These are phyloP conservation scores for Aspergillus panamensis DNA, from an alignment of 495 filamentous ascomycete genomes.

Conservation along the genomic window DNA sequence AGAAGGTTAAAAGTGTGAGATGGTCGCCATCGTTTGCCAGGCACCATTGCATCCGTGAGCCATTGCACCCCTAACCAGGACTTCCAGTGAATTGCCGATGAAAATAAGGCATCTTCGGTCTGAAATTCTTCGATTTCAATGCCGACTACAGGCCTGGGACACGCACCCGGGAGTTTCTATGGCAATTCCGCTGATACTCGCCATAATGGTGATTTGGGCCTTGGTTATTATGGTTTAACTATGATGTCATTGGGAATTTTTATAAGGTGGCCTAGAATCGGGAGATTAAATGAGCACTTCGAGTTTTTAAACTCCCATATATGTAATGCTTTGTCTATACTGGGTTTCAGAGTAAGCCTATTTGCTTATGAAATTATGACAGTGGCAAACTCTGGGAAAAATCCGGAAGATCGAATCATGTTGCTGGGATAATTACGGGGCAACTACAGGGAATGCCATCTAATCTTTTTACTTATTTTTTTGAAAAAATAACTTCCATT, in stretches of 20 bases:
- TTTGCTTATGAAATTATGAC: too few relatives aligned
- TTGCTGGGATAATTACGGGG: too few relatives aligned
- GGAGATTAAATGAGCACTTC: too few relatives aligned
- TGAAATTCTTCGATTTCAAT: slow-evolving; percentile 32
- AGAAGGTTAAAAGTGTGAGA: slow-evolving; percentile 27
- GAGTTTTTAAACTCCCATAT: too few relatives aligned
- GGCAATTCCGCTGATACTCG: slow-evolving; percentile 29
- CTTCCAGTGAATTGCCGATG: not conserved
- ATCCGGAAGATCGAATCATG: too few relatives aligned
- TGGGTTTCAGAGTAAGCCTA: too few relatives aligned
- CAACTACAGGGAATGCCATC: too few relatives aligned
- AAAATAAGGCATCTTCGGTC: slow-evolving; percentile 30
- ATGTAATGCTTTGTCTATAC: too few relatives aligned
- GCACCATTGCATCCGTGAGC: slow-evolving; percentile 36
- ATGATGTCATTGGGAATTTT: not conserved
- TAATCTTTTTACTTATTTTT: too few relatives aligned
- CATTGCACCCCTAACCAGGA: not conserved
- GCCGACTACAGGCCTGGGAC: slow-evolving; percentile 1
- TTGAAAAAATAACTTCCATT: too few relatives aligned
- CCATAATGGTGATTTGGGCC: slow-evolving; percentile 22
- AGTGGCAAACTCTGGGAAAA: too few relatives aligned
- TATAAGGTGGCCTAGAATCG: too few relatives aligned
- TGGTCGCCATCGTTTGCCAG: slow-evolving; percentile 35
- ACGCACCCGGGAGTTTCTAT: slow-evolving; percentile 27
- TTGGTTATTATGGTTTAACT: slow-evolving; percentile 23